These are phyloP conservation scores for Beauveria australis DNA, from an alignment of 2,329 filamentous ascomycete genomes.

Conservation along the genomic window DNA sequence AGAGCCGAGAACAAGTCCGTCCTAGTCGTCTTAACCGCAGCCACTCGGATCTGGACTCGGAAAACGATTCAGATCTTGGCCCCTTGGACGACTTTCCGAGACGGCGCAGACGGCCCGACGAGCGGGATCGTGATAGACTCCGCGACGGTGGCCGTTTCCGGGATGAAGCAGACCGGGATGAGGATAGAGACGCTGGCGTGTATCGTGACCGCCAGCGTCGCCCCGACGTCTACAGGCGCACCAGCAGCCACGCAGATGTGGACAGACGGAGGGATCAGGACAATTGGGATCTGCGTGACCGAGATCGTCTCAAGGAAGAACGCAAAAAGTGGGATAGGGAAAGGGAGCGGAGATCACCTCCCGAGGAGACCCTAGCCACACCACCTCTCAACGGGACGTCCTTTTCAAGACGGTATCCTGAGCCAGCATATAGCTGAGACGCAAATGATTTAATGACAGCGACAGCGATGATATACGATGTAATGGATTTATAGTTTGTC, in stretches of 20 bases:
- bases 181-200: constrained; percentile 23
- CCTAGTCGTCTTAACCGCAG: constrained; percentile 32
- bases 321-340: constrained; percentile 23
- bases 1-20: constrained; percentile 32
- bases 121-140: constrained; percentile 30
- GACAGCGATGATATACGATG: background rate
- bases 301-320: constrained; percentile 25
- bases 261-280: constrained; percentile 32
- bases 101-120: constrained; percentile 26
- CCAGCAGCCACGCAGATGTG: constrained; percentile 43
- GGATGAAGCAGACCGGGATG: constrained; percentile 23
- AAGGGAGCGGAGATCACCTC: constrained; percentile 25
- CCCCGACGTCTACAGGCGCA: constrained; percentile 34
- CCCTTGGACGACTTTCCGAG: constrained; percentile 24
- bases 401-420: constrained; percentile 30
- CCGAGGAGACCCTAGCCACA: constrained; percentile 19
- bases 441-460: constrained; percentile 6
- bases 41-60: constrained; percentile 33
- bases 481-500: background rate
- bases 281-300: constrained; percentile 25
- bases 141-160: constrained; percentile 25
- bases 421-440: constrained; percentile 23
- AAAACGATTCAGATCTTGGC: constrained; percentile 26
- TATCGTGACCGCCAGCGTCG: constrained; percentile 28
- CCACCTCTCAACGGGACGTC: constrained; percentile 26